A percentile compares a stretch with the other conserved stretches of the same genome.
phyloP scores from a whole-genome alignment of 1,284 basidiomycete species.

The Crucibulum parvulum region DNA sequence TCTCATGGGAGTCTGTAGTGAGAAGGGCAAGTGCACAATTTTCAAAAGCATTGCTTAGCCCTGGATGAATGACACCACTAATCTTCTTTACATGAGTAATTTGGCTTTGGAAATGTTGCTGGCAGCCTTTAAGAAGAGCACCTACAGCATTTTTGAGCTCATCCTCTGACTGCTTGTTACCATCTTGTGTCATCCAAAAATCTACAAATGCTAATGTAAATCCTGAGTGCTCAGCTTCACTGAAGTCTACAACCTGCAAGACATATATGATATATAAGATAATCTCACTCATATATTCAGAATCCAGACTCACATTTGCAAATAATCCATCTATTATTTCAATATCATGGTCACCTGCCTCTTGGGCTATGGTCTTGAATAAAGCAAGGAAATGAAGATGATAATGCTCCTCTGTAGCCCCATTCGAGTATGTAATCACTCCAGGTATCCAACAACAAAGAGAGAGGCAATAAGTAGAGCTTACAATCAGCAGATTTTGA shows the following conservation, averaged over 20 bases:
- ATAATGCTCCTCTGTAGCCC: slow-evolving; percentile 30
- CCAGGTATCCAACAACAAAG: slow-evolving; percentile 33
- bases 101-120: slow-evolving; percentile 29
- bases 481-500: slow-evolving; percentile 18
- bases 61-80: slow-evolving; percentile 20
- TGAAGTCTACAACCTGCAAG: slow-evolving; percentile 34
- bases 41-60: slow-evolving; percentile 12
- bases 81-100: slow-evolving; percentile 29
- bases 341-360: slow-evolving; percentile 6
- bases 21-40: slow-evolving; percentile 13
- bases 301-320: slow-evolving; percentile 13
- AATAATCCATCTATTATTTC: slow-evolving; percentile 13
- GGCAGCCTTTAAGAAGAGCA: slow-evolving; percentile 29
- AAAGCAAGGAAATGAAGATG: slow-evolving; percentile 28
- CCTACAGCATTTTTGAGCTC: slow-evolving; percentile 22
- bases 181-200: slow-evolving; percentile 16
- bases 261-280: not conserved
- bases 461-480: slow-evolving; percentile 18
- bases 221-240: slow-evolving; percentile 32
- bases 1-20: slow-evolving; percentile 2
- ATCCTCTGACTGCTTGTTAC: slow-evolving; percentile 10
- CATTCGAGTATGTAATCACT: slow-evolving; percentile 32
- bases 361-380: slow-evolving; percentile 22
- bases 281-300: not conserved
- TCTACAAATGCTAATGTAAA: slow-evolving; percentile 29